Evolutionary conservation across 768 basidiomycete species (phyloP).

Genomic region (Kwoniella botswanensis): DNA sequence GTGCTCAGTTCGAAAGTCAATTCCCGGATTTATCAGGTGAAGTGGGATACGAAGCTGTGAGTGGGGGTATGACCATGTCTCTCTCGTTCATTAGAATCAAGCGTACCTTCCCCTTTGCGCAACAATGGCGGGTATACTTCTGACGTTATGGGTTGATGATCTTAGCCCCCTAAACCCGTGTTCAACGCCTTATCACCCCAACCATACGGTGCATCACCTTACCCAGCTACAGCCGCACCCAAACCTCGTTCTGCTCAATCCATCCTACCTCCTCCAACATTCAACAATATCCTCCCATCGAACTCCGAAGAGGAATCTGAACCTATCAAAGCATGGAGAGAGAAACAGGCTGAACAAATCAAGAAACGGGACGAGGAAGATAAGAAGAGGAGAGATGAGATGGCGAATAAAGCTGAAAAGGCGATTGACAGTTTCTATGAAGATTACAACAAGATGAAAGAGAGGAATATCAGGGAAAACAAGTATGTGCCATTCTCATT

Average conservation of each 20-base stretch:
- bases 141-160: background rate
- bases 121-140: background rate
- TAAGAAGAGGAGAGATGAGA: conserved; percentile 30
- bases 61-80: conserved; percentile 10
- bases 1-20: conserved; percentile 53
- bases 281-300: conserved; percentile 47
- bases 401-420: conserved; percentile 32
- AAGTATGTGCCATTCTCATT: conserved; percentile 68
- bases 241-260: conserved; percentile 36
- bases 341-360: conserved; percentile 82
- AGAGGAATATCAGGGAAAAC: conserved; percentile 88
- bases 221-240: conserved; percentile 44
- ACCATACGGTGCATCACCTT: conserved; percentile 56
- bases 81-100: background rate
- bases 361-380: conserved; percentile 74
- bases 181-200: conserved; percentile 51
- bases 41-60: conserved; percentile 47
- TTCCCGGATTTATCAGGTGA: conserved; percentile 55
- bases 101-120: background rate
- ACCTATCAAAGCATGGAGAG: conserved; percentile 77
- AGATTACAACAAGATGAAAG: conserved; percentile 77
- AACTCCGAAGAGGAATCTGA: conserved; percentile 49
- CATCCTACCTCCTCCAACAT: conserved; percentile 53
- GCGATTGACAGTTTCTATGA: conserved; percentile 58
- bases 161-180: conserved; percentile 46